A percentile compares a stretch with the other conserved stretches of the same genome.
These are phyloP conservation scores for Panaeolus cyanescens DNA, from an alignment of 768 basidiomycete species.

Conservation along the genomic window DNA sequence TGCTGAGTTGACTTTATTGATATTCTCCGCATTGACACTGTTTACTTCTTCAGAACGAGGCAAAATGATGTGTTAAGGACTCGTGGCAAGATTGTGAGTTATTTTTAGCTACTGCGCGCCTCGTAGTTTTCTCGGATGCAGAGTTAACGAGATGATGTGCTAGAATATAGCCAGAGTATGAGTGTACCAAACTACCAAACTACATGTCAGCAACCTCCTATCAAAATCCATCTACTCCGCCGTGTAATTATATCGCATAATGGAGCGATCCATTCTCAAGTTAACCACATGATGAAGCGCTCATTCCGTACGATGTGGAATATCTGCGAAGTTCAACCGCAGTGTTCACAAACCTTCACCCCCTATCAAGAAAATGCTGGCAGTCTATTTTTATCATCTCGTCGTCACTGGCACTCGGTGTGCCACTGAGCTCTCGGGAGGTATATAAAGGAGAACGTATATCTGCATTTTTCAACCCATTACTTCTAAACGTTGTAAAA, in stretches of 20 bases:
- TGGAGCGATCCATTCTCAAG: not conserved
- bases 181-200: not conserved
- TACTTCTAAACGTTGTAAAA: not conserved
- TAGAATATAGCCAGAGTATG: not conserved
- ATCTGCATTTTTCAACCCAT: not conserved
- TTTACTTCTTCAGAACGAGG: not conserved
- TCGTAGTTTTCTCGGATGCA: not conserved
- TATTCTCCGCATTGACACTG: not conserved
- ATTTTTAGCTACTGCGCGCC: not conserved
- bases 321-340: not conserved
- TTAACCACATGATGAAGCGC: conserved; percentile 1
- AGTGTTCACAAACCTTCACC: not conserved
- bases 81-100: not conserved
- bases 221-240: not conserved
- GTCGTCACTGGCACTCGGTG: too few species aligned
- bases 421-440: not conserved
- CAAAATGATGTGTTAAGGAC: not conserved
- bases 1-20: not conserved
- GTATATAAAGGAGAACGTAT: not conserved
- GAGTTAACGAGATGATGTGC: not conserved
- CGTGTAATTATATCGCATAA: not conserved
- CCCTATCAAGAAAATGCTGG: not conserved
- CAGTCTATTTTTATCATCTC: not conserved
- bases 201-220: not conserved
- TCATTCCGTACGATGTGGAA: not conserved